These are phyloP conservation scores for Rhodotorula kratochvilovae DNA, from an alignment of 768 basidiomycete genomes.

Conservation along the genomic window DNA sequence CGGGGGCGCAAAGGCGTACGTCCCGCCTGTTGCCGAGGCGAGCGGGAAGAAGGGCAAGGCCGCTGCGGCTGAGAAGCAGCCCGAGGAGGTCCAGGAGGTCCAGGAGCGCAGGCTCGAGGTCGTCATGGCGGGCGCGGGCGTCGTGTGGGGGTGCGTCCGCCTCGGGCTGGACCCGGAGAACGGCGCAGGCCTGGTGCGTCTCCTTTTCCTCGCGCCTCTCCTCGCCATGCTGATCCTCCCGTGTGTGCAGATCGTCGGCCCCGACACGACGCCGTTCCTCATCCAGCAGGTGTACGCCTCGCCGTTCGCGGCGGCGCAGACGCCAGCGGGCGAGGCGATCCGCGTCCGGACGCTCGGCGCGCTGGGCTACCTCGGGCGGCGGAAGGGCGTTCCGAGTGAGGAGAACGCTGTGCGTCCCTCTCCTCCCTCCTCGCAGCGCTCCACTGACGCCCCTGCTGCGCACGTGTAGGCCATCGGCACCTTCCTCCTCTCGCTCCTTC, in stretches of 20 bases:
- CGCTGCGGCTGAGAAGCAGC: slow-evolving; percentile 30
- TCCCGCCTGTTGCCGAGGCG: background rate
- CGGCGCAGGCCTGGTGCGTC: slow-evolving; percentile 12
- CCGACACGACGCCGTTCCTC: slow-evolving; percentile 31
- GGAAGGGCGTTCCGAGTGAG: slow-evolving; percentile 43
- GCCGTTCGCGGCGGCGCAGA: slow-evolving; percentile 26
- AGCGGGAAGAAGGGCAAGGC: slow-evolving; percentile 33
- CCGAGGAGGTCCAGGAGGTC: slow-evolving; percentile 35
- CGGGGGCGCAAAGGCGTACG: background rate
- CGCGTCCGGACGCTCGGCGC: slow-evolving; percentile 46
- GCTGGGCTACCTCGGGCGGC: slow-evolving; percentile 46
- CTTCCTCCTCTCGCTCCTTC: slow-evolving; percentile 44
- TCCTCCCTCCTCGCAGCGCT: background rate
- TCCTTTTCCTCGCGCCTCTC: background rate
- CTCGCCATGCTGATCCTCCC: too few species aligned
- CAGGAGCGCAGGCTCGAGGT: slow-evolving; percentile 46
- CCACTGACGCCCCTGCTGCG: background rate
- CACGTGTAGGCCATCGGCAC: slow-evolving; percentile 44
- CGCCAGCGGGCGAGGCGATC: slow-evolving; percentile 34
- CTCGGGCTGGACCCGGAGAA: slow-evolving; percentile 39
- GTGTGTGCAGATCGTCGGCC: slow-evolving; percentile 14
- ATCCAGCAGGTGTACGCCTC: slow-evolving; percentile 21
- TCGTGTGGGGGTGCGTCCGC: slow-evolving; percentile 41
- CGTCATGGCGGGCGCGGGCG: slow-evolving; percentile 44
- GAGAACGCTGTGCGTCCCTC: slow-evolving; percentile 47